Evolutionary conservation across 305 asterid genomes (phyloP), one percentile per base, ranked within the genome.

Genomic region (Plantago coronopus): DNA sequence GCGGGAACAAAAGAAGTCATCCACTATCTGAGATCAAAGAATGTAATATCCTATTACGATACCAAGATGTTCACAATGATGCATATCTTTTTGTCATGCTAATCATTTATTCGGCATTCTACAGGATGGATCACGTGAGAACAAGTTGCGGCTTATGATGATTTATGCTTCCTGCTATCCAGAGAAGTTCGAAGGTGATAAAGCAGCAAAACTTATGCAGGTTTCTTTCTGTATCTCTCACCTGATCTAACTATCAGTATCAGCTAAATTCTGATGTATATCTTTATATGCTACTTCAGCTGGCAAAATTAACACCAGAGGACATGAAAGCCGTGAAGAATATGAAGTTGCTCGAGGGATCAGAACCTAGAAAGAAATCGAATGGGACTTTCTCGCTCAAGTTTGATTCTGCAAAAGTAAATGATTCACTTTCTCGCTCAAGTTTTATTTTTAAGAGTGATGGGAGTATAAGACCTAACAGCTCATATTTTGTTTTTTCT

Each of bases 1-100:
- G 97, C 99, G 64, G 99, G 89, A 76, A 78, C 96, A 15, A 94
- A 94, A 78, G 99, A 94, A 85, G 81, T 94, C 48, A 82, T 94
- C 76, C 78, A 62, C 60, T 87, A 67, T 76, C 70, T 94, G 59
- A 81, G 95, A 81, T 10, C 80, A 1, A 78, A 85, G 34, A 84
- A 70, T 89, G 99, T 94, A 67, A 70, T 61, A 58, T 19, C 56
- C 46, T 73, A 63, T 45, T 27, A 49, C 57, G 22, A 23, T 59
- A 34, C 61, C 62, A 54, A 63, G 48, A 61, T n/a, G 42, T 65
- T 31, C 6, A 9, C 37, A 29, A 42, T 27, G 47, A 37, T 62
- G 23, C 44, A 45, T 57, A 62, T 22, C 13, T 59, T 69, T 59
- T 50, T 4, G 59, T 57, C 75, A 38, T 43, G 40, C 45, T 64